Evolutionary conservation across 2,329 filamentous ascomycete genomes (phyloP).

Genomic region (Arthrobotrys musiformis): DNA sequence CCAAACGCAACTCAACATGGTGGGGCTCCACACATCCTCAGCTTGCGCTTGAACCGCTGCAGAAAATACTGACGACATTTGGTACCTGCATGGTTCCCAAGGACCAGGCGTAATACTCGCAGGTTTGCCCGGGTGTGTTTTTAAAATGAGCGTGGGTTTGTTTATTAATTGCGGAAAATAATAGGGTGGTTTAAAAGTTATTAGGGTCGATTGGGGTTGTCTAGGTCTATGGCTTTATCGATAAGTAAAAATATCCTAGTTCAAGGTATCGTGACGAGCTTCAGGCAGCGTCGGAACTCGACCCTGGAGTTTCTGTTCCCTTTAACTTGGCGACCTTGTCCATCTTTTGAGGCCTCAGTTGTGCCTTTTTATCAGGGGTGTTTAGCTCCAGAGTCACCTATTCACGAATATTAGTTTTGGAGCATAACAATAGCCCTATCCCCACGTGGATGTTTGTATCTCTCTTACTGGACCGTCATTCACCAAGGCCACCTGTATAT

Average conservation of each 20-base stretch:
- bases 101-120: constrained; percentile 5
- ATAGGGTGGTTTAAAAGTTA: neutral
- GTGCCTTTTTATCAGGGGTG: constrained; percentile 44
- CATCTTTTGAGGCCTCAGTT: constrained; percentile 28
- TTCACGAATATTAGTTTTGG: neutral
- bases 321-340: constrained; percentile 26
- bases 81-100: constrained; percentile 45
- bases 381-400: constrained; percentile 50
- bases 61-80: constrained; percentile 8
- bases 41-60: neutral
- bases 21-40: constrained; percentile 40
- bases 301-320: constrained; percentile 36
- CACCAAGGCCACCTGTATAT: constrained; percentile 39
- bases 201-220: constrained; percentile 12
- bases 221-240: neutral
- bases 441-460: neutral
- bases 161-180: neutral
- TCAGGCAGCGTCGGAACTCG: constrained; percentile 32
- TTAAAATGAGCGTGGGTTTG: neutral
- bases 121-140: neutral
- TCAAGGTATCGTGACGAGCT: neutral
- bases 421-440: neutral
- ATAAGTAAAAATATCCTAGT: constrained; percentile 14
- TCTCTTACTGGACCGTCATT: constrained; percentile 48
- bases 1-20: constrained; percentile 44